Evolutionary conservation across 495 filamentous ascomycete species (phyloP), one percentile per base, ranked within the genome.

Genomic region (Gamarada debralockiae): DNA sequence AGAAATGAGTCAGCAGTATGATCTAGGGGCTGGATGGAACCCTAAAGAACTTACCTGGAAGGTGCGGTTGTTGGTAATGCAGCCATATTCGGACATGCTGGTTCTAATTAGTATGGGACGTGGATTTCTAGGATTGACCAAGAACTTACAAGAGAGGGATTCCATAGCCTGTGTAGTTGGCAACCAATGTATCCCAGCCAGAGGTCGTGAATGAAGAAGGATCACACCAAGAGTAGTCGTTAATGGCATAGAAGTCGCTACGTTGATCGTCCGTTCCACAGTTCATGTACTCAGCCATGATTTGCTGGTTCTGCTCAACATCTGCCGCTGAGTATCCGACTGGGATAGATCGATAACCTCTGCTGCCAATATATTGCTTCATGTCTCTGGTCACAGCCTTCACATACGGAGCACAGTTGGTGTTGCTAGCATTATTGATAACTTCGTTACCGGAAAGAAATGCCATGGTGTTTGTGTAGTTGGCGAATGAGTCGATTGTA

Each of bases 401-500:
- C 70, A 97, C 87, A 61, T 89, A 92, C 14, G 89, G 86, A 8
- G 90, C 91, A 41, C 81, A 74, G 48, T 73, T 67, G 41, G 89
- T 90, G 2, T 85, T 92, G 3, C 76, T 74, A 47, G 80, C 78
- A 53, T 86, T 81, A 74, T 97, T 95, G 76, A 96, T 90, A 54
- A 96, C 90, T 70, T 97, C 92, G 65, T 97, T 97, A 29, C 89
- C 92, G 15, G 90, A 92, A 75, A 96, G 93, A 81, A 97, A 97
- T 39, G 87, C 86, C 23, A 96, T 74, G 12, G 86, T 90, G 73
- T 97, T 97, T 71, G 75, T 69, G 71, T 96, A 97, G 60, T 86
- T 84, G 57, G 77, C 73, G 61, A 97, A 96, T 50, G 76, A 83
- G 62, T 96, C 90, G 55, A 97, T 81, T 50, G 91, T 97, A 15